phyloP scores from a whole-genome alignment of 2,329 filamentous ascomycete species.

The Sclerotiophoma versabilis region DNA sequence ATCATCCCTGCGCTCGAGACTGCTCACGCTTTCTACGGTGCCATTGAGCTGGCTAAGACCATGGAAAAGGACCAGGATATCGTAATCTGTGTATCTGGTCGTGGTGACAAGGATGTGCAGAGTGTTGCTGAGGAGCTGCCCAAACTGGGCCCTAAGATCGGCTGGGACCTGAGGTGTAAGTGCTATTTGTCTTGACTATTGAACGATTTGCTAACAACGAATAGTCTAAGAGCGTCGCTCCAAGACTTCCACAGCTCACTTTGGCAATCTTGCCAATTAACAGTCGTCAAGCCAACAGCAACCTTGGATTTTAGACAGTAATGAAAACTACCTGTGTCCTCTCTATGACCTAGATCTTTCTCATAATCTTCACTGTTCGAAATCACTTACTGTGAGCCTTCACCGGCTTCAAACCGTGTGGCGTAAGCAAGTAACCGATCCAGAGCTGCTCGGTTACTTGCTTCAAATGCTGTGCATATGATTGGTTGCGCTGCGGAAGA shows the following conservation, averaged over 20 bases:
- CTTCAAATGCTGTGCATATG: constrained; percentile 6
- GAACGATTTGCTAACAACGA: constrained; percentile 26
- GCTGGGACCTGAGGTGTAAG: constrained; percentile 67
- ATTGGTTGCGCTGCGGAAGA: constrained; percentile 8
- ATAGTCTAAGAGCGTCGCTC: constrained; percentile 28
- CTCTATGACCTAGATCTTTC: not conserved
- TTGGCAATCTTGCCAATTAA: not conserved
- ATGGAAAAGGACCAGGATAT: constrained; percentile 89
- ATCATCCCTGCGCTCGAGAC: constrained; percentile 97
- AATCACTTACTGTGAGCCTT: not conserved
- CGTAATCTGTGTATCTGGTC: constrained; percentile 90
- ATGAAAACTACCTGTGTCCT: not conserved
- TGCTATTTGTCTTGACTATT: not conserved
- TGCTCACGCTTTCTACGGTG: constrained; percentile 89
- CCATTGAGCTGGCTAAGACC: constrained; percentile 87
- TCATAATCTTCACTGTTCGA: not conserved
- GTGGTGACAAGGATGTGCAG: constrained; percentile 98
- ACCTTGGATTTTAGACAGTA: not conserved
- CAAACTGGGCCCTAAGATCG: constrained; percentile 86
- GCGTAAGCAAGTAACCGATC: constrained; percentile 1
- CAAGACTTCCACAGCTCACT: not conserved
- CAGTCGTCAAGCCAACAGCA: not conserved
- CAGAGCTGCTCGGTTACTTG: constrained; percentile 14
- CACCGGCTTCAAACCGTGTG: not conserved
- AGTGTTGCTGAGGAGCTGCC: constrained; percentile 95